Percentiles rank a stretch among this genome's conserved stretches.
Conservation (phyloP, 495 filamentous ascomycete genomes). For the Tetracladium marchalianum region DNA sequence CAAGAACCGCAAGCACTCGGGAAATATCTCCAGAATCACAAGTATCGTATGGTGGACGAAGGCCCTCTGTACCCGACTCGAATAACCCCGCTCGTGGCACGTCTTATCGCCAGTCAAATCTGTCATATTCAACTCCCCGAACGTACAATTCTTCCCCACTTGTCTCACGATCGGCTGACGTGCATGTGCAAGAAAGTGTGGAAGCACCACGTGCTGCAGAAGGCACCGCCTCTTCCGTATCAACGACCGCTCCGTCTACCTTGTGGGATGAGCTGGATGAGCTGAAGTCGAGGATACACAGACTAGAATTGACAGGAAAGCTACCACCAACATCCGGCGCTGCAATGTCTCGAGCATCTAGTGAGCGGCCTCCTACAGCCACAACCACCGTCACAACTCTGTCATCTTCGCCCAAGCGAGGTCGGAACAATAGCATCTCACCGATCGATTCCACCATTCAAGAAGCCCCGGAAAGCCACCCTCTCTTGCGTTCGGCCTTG, state of each 20-base stretch:
- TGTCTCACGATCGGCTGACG: slow-evolving; percentile 31
- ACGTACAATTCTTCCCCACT: slow-evolving; percentile 47
- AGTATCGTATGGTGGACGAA: slow-evolving; percentile 31
- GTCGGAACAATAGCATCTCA: slow-evolving; percentile 42
- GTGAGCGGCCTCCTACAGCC: slow-evolving; percentile 80
- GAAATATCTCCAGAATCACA: slow-evolving; percentile 38
- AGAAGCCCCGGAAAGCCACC: slow-evolving; percentile 50
- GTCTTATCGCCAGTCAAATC: slow-evolving; percentile 31
- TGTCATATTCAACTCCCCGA: slow-evolving; percentile 44
- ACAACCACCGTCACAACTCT: slow-evolving; percentile 89
- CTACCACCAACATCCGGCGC: slow-evolving; percentile 70
- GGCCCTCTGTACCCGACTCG: slow-evolving; percentile 27
- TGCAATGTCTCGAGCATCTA: slow-evolving; percentile 62
- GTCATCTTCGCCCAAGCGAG: slow-evolving; percentile 73
- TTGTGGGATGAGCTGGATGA: slow-evolving; percentile 99
- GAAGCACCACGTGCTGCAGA: slow-evolving; percentile 42
- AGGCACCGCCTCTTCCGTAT: slow-evolving; percentile 72
- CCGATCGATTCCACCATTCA: slow-evolving; percentile 30
- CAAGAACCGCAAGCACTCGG: slow-evolving; percentile 31
- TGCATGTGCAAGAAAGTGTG: slow-evolving; percentile 24
- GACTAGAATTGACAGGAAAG: slow-evolving; percentile 85
- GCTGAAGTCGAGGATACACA: slow-evolving; percentile 84
- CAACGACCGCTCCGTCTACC: slow-evolving; percentile 79
- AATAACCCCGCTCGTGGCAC: slow-evolving; percentile 8
- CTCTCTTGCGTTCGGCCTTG: slow-evolving; percentile 71